Evolutionary conservation across 495 filamentous ascomycete species (phyloP).

Genomic region (Podospora pseudoanserina): DNA sequence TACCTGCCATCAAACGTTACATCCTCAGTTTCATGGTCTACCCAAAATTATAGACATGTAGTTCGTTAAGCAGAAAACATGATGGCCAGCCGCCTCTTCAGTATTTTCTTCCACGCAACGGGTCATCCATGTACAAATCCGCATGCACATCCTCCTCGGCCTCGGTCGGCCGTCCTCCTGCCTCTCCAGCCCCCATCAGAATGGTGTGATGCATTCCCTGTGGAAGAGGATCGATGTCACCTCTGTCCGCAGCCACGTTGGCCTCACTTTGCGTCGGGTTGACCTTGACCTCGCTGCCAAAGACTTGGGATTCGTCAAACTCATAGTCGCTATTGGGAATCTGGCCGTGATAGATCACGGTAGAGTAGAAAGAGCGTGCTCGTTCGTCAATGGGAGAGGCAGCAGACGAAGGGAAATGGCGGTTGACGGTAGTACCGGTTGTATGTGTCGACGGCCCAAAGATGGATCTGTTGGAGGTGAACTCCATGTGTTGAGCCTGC

Average conservation of each 20-base stretch:
- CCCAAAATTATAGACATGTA: background rate
- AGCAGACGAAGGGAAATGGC: constrained; percentile 5
- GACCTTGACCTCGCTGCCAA: constrained; percentile 25
- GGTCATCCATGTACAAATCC: constrained; percentile 22
- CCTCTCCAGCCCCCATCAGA: constrained; percentile 19
- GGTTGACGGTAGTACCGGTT: background rate
- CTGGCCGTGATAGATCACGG: constrained; percentile 19
- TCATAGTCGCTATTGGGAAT: constrained; percentile 2
- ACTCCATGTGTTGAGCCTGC: constrained; percentile 1
- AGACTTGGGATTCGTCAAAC: constrained; percentile 10
- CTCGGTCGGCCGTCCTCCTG: constrained; percentile 20
- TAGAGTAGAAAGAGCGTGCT: constrained; percentile 11
- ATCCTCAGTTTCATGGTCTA: background rate
- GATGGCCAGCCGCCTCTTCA: background rate
- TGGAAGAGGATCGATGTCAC: constrained; percentile 28
- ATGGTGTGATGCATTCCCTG: constrained; percentile 23
- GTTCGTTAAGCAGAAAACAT: background rate
- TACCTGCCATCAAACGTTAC: background rate
- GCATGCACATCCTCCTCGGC: constrained; percentile 25
- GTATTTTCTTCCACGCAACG: constrained; percentile 6
- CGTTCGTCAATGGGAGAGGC: constrained; percentile 9
- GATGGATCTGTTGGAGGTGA: constrained; percentile 10
- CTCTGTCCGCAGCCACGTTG: constrained; percentile 28
- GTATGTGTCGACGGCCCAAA: constrained; percentile 1
- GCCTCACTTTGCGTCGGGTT: constrained; percentile 32